These are phyloP conservation scores for Trebouxia sp. DNA, from an alignment of 139 green algal species.

Conservation along the genomic window DNA sequence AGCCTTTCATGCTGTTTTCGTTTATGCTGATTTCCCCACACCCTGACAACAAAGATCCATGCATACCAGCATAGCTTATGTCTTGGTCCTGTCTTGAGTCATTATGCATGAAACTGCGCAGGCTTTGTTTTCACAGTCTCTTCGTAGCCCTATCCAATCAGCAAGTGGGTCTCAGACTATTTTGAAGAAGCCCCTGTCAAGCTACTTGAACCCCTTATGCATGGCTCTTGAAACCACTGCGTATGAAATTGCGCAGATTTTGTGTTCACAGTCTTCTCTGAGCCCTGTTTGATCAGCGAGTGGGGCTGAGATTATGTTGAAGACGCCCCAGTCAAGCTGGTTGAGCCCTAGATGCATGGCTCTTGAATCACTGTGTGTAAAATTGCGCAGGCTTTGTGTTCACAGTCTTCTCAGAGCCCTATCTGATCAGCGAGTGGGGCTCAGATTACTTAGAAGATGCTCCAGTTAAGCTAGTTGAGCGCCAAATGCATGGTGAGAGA, in stretches of 20 bases:
- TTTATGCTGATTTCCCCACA: no score
- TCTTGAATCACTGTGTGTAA: no score
- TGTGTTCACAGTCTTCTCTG: conserved; percentile 69
- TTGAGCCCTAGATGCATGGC: no score
- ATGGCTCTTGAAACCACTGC: no score
- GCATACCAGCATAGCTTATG: no score
- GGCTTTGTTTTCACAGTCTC: no score
- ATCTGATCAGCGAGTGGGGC: conserved; percentile 82
- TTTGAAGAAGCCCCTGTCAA: no score
- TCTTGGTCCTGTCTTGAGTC: no score
- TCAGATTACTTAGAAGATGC: conserved; percentile 85
- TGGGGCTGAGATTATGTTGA: conserved; percentile 85
- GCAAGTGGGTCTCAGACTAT: no score
- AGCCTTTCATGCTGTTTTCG: background rate
- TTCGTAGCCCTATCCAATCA: no score
- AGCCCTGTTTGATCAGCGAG: conserved; percentile 80
- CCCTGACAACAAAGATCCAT: conserved; percentile 53
- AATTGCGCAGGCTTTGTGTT: conserved; percentile 63
- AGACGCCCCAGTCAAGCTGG: conserved; percentile 87
- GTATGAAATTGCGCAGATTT: conserved; percentile 44
- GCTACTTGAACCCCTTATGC: no score
- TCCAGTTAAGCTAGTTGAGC: conserved; percentile 87
- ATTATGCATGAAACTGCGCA: no score
- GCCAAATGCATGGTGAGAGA: conserved; percentile 33
- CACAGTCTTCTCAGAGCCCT: conserved; percentile 69